phyloP scores from a whole-genome alignment of 73 alveolate genomes.

The Durusdinium trenchii region DNA sequence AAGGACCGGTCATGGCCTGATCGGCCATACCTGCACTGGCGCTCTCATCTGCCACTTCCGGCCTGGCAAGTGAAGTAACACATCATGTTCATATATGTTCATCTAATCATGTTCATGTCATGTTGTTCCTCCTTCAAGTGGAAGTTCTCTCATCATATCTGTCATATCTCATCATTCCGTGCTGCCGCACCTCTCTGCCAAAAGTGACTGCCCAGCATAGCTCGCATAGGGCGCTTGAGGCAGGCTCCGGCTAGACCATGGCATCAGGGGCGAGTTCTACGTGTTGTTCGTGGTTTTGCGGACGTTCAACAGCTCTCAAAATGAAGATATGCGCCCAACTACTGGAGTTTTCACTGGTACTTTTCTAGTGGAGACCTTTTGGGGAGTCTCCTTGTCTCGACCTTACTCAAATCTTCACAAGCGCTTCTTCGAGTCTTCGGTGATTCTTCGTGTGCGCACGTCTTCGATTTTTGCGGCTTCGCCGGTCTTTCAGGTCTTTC shows the following conservation, averaged over 20 bases:
- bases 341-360: too few species aligned
- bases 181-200: constrained; percentile 9
- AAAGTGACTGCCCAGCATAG: constrained; percentile 87
- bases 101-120: not conserved
- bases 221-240: constrained; percentile 88
- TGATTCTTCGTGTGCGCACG: too few species aligned
- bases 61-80: not conserved
- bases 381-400: too few species aligned
- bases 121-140: not conserved
- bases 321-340: too few species aligned
- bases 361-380: too few species aligned
- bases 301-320: too few species aligned
- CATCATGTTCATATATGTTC: not conserved
- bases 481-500: too few species aligned
- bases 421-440: too few species aligned
- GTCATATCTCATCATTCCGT: not conserved
- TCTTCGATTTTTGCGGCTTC: too few species aligned
- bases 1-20: not conserved
- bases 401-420: too few species aligned
- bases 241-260: constrained; percentile 59
- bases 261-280: not conserved
- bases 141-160: not conserved
- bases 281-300: too few species aligned
- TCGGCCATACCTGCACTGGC: not conserved
- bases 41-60: not conserved